Conservation (phyloP, 371 early-diverging fungal genomes). For the Rhizopus microsporus region DNA sequence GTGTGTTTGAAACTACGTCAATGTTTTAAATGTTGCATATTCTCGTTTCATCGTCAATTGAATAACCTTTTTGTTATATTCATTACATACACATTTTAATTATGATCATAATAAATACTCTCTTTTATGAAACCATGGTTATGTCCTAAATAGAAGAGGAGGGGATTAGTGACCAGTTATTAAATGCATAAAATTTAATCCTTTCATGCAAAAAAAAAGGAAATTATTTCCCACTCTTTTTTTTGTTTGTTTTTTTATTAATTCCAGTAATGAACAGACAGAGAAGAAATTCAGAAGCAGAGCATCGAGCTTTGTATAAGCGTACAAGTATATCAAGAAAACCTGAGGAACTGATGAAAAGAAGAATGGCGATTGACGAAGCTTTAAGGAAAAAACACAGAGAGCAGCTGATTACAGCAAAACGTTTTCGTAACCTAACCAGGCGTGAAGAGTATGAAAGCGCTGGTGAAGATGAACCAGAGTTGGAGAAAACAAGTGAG, state of each 20-base stretch:
- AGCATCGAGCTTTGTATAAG: conserved; percentile 37
- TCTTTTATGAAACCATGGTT: too few species aligned
- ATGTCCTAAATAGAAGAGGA: too few species aligned
- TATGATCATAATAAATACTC: too few species aligned
- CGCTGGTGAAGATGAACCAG: conserved; percentile 28
- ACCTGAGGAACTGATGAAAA: conserved; percentile 36
- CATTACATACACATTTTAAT: too few species aligned
- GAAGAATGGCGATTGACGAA: conserved; percentile 44
- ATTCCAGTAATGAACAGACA: conserved; percentile 15
- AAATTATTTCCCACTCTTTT: conserved; percentile 1
- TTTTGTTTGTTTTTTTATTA: conserved; percentile 2
- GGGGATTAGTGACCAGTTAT: too few species aligned
- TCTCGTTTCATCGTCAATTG: too few species aligned
- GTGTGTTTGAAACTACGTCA: too few species aligned
- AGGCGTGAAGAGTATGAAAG: conserved; percentile 29
- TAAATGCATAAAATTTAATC: not conserved
- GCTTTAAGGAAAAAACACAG: conserved; percentile 53
- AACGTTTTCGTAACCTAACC: conserved; percentile 50
- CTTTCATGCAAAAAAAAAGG: not conserved
- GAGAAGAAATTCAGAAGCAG: conserved; percentile 20
- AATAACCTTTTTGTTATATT: too few species aligned
- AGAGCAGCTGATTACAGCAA: conserved; percentile 57
- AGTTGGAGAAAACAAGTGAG: conserved; percentile 15
- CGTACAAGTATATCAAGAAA: conserved; percentile 46
- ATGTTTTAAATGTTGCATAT: too few species aligned